Base-by-base conservation (phyloP, 1,284 basidiomycete genomes). In the Phenoliferia sp. region DNA sequence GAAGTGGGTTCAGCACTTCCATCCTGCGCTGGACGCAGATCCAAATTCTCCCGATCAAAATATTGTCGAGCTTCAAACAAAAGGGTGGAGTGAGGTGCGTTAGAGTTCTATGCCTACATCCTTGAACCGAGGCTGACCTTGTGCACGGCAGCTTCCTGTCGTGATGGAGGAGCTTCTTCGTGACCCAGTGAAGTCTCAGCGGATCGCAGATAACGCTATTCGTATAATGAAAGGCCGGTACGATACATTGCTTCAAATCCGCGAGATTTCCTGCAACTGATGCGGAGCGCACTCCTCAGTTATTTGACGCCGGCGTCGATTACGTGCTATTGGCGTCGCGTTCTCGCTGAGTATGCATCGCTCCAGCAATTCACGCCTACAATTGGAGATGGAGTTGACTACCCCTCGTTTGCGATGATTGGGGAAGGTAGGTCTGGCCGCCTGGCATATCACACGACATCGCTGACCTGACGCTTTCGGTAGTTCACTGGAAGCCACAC, bases 1-100 rank as follows among this genome's bases (percentile, higher is more conserved):
- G 59, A 22, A 33, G 59, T 65, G 59, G 59, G 34, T 44, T 1
- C 64, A 65, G 57, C 59, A 61, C 59, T 65, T 65, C 54, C 64
- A 65, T 59, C 9, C 19, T n/a, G 64, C 64, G 15, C 59, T 65
- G 57, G 35, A 65, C 35, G 44, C 50, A 10, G 35, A 36, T 32
- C 5, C 31, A 6, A 34, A 28, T n/a, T 64, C 63, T 17, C 63
- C 63, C 6, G 33, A 58, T n/a, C 63, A 64, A n/a, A 64, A 64
- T 57, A 48, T 58, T 29, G 57, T 64, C 26, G 39, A 58, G 31
- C 56, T 64, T 5, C 22, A 63, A 31, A 33, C 12, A 36, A 48
- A 19, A 10, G 35, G 28, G 3, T 61, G 35, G 35, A 26, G 17
- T 3, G 44, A 61, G 19, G n/a, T 61, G 22, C 35, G 26, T 19